Evolutionary conservation across 805 yeast genomes (phyloP).

Genomic region (Sugiyamaella valdiviana): DNA sequence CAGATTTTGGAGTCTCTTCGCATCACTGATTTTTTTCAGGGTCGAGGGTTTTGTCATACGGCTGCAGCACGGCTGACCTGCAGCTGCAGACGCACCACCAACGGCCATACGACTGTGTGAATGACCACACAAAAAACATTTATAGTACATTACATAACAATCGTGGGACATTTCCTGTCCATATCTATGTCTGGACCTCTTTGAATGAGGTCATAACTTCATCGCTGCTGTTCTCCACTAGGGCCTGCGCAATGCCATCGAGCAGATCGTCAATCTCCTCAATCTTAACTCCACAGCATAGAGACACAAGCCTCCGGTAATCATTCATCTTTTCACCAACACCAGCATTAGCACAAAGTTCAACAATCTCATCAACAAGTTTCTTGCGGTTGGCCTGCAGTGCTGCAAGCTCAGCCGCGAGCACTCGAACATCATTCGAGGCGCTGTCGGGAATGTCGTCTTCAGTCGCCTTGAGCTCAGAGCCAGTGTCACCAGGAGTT

Average conservation of each 20-base stretch:
- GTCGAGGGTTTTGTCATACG: not conserved
- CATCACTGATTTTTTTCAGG: constrained; percentile 1
- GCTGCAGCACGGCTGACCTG: not conserved
- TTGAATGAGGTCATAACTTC: not conserved
- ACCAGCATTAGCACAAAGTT: constrained; percentile 41
- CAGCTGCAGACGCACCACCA: no score
- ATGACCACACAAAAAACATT: no score
- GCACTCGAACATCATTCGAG: constrained; percentile 16
- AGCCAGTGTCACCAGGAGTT: constrained; percentile 4
- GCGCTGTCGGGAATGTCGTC: constrained; percentile 3
- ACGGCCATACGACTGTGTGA: no score
- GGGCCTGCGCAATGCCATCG: constrained; percentile 63
- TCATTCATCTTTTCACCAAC: constrained; percentile 60
- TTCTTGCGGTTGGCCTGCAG: constrained; percentile 39
- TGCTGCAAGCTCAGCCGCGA: constrained; percentile 34
- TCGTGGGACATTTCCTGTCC: no score
- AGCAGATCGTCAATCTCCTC: constrained; percentile 77
- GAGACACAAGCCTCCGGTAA: constrained; percentile 69
- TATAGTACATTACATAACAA: no score
- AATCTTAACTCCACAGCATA: constrained; percentile 67
- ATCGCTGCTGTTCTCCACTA: constrained; percentile 20
- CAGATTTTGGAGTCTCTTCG: not conserved
- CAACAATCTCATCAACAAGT: constrained; percentile 44
- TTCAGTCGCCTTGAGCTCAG: constrained; percentile 2
- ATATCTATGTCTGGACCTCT: not conserved